phyloP scores from a whole-genome alignment of 495 filamentous ascomycete genomes.

The Amniculicola lignicola region DNA sequence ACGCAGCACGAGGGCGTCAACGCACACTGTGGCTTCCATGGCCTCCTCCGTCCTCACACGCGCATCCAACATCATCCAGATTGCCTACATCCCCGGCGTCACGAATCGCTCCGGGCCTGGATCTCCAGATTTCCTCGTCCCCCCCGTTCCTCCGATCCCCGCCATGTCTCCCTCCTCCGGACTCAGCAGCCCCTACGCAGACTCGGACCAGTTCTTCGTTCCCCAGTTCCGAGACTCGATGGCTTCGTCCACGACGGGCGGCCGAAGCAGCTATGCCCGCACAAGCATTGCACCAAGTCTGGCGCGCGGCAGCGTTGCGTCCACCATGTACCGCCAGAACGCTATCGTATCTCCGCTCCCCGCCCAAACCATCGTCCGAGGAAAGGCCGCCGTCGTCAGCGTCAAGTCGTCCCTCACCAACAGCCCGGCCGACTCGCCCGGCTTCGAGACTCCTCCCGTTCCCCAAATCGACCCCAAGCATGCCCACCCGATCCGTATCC shows the following conservation, averaged over 20 bases:
- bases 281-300: slow-evolving; percentile 58
- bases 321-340: slow-evolving; percentile 87
- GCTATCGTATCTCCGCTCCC: slow-evolving; percentile 76
- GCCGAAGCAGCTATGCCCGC: slow-evolving; percentile 61
- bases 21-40: slow-evolving; percentile 85
- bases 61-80: slow-evolving; percentile 98
- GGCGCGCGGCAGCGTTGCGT: slow-evolving; percentile 77
- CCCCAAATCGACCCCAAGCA: slow-evolving; percentile 33
- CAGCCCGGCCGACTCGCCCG: slow-evolving; percentile 31
- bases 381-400: slow-evolving; percentile 85
- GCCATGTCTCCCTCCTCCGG: slow-evolving; percentile 50
- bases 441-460: slow-evolving; percentile 29
- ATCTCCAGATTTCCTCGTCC: slow-evolving; percentile 77
- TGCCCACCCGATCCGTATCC: slow-evolving; percentile 31
- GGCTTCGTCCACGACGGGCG: slow-evolving; percentile 61
- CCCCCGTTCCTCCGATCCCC: slow-evolving; percentile 89
- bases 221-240: slow-evolving; percentile 90
- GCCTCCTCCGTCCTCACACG: slow-evolving; percentile 93
- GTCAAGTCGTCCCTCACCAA: slow-evolving; percentile 60
- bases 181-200: slow-evolving; percentile 53
- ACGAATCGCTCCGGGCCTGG: slow-evolving; percentile 85
- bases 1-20: slow-evolving; percentile 67
- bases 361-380: slow-evolving; percentile 77
- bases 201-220: slow-evolving; percentile 83
- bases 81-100: slow-evolving; percentile 96